Conservation (phyloP, 139 green algal genomes). For the Edaphochlamys debaryana region DNA sequence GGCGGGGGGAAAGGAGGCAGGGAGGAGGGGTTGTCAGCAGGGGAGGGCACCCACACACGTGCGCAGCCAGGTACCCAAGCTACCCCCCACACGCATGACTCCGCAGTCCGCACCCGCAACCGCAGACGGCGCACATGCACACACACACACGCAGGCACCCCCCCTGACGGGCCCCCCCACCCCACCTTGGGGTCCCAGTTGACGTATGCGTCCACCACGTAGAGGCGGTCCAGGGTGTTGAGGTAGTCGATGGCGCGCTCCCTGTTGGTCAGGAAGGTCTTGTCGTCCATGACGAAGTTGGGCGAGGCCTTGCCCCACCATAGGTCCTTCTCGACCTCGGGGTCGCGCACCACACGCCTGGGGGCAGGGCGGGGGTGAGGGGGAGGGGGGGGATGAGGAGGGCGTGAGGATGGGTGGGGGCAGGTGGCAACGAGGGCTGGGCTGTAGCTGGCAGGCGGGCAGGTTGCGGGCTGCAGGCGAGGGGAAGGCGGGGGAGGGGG, state of each 20-base stretch:
- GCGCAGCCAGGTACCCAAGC: no score
- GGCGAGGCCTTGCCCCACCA: slow-evolving; percentile 77
- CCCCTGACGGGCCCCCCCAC: no score
- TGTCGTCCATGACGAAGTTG: slow-evolving; percentile 59
- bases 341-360: slow-evolving; percentile 93
- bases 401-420: neutral
- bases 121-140: no score
- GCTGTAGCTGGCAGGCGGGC: neutral
- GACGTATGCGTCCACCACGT: slow-evolving; percentile 89
- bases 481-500: no score
- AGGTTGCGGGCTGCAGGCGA: no score
- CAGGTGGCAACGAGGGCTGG: neutral
- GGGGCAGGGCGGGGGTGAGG: no score
- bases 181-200: slow-evolving; percentile 77
- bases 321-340: slow-evolving; percentile 76
- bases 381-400: neutral
- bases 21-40: no score
- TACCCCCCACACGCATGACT: no score
- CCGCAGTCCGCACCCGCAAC: no score
- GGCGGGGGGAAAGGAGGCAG: neutral
- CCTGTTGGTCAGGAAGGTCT: slow-evolving; percentile 85
- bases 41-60: no score
- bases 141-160: no score
- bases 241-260: slow-evolving; percentile 91
- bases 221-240: slow-evolving; percentile 87